Percentiles rank a stretch among this genome's conserved stretches.
Conservation (phyloP, 208 protist species). For the Acanthamoeba healyi region DNA sequence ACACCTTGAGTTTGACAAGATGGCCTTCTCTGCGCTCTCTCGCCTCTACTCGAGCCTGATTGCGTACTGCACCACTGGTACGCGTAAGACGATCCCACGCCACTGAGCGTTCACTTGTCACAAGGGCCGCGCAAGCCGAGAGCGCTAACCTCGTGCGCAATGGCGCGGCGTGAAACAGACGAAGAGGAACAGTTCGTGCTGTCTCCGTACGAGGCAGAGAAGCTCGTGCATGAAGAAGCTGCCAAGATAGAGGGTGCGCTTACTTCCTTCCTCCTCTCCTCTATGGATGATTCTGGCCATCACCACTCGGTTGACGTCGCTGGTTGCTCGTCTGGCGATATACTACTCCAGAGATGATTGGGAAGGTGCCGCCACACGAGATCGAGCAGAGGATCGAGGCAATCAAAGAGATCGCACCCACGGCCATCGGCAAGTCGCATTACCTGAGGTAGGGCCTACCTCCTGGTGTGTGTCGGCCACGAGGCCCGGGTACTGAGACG, state of each 20-base stretch:
- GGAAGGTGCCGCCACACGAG: constrained; percentile 22
- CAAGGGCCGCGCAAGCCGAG: background rate
- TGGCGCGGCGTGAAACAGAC: background rate
- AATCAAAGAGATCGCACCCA: constrained; percentile 40
- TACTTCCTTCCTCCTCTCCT: background rate
- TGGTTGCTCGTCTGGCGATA: background rate
- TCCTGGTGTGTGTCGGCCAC: background rate
- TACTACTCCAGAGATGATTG: background rate
- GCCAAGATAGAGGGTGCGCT: background rate
- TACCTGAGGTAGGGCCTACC: background rate
- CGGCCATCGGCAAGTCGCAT: constrained; percentile 27
- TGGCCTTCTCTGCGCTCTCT: constrained; percentile 50
- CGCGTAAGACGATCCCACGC: background rate
- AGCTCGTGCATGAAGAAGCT: constrained; percentile 42
- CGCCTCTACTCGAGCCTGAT: constrained; percentile 48
- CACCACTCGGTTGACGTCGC: no score
- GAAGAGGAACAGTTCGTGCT: constrained; percentile 20
- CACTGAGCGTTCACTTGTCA: background rate
- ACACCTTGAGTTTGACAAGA: constrained; percentile 41
- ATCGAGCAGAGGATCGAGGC: constrained; percentile 22
- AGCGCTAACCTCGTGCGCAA: background rate
- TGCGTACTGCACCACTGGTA: constrained; percentile 17
- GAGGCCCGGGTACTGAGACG: no score
- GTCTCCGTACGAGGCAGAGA: constrained; percentile 1
- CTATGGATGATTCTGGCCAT: background rate